Evolutionary conservation across 768 basidiomycete genomes (phyloP), one percentile per base, ranked within the genome.

Genomic region (Saitozyma podzolica): DNA sequence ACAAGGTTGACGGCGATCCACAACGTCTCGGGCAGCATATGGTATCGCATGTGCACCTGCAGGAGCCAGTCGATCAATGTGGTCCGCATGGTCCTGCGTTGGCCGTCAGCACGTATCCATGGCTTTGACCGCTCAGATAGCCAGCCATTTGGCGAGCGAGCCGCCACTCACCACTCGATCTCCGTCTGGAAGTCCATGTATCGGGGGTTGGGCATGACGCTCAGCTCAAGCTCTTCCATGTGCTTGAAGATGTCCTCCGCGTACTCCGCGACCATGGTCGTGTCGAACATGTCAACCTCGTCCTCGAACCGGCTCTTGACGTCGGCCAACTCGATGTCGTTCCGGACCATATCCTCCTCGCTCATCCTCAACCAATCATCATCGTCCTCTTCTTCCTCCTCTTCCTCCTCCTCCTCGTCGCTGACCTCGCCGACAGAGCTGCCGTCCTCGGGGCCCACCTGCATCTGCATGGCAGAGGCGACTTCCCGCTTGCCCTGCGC

Each of bases 1-100:
- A 95, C 86, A 64, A 99, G 88, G 82, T 98, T 99, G 84, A 99
- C 85, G 48, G 95, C 91, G 73, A 98, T 98, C 96, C 96, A 99
- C 16, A 98, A 86, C 2, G 96, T 99, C 80, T 99, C 96, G 39
- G 96, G 95, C 52, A 97, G 86, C 91, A 99, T 92, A 83, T 97
- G 95, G 84, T 98, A 99, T 39, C 93, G 89, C 64, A 97, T 83
- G 83, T 99, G 96, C 41, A 98, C 92, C 78, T 98, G 95, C 58
- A 95, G 85, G 20, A 99, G 85, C 96, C 96, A 99, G 82, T 99
- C 96, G 69, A 99, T 90, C 47, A 99, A 85, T 2, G 91, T 93
- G 77, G 93, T 89, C 58, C 96, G 90, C 93, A 96, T 97, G 17
- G 84, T 80, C 94, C 94, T 95, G 66, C 29, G 29, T 29, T 29